Base-by-base conservation (phyloP, 2,329 filamentous ascomycete species). In the Apiospora saccharicola region DNA sequence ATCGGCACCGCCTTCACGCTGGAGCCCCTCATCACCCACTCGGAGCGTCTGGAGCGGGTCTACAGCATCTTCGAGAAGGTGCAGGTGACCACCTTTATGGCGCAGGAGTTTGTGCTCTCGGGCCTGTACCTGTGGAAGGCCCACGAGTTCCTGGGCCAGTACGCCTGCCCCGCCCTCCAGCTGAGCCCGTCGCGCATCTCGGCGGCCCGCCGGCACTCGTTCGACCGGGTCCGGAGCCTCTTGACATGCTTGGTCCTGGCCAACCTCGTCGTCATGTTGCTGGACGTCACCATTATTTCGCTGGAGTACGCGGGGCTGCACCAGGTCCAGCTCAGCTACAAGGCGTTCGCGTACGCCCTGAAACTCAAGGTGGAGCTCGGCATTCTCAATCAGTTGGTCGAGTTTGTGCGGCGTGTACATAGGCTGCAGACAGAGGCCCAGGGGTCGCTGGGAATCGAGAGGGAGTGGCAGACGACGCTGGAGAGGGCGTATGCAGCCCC, bases 291-390 rank as follows among this genome's bases (percentile, higher is more conserved):
- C 7, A 61, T 85, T 30, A 70, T 87, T 24, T 79, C 79, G 22
- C 70, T 84, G 26, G 78, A 83, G 49, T 84, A 83, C 75, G 82
- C 82, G 49, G 78, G 81, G 71, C 78, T 84, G 24, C 83, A 83
- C 47, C 78, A 80, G 1, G 75, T 84, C 24, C 83, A 85, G 74
- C 82, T 81, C 22, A 82, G 79, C 6, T 77, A 83, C 43, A 85
- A 85, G 75, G 80, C 81, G 12, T 82, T 83, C 22, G 81, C 84
- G 6, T 86, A 86, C 76, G 82, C 80, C 67, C 77, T 86, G 74
- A 86, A 86, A 74, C 81, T 88, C 46, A 88, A 88, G 73, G 83
- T 89, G 19, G 89, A 90, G 78, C 85, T 86, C 73, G 85, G 87
- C n/a, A 85, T 91, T 49, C 81, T 91, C 13, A 82, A 88, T 43